Percentiles rank a stretch among this genome's conserved stretches.
Evolutionary conservation across 1,284 basidiomycete genomes (phyloP).

Genomic region (Trichosporon coremiiforme): DNA sequence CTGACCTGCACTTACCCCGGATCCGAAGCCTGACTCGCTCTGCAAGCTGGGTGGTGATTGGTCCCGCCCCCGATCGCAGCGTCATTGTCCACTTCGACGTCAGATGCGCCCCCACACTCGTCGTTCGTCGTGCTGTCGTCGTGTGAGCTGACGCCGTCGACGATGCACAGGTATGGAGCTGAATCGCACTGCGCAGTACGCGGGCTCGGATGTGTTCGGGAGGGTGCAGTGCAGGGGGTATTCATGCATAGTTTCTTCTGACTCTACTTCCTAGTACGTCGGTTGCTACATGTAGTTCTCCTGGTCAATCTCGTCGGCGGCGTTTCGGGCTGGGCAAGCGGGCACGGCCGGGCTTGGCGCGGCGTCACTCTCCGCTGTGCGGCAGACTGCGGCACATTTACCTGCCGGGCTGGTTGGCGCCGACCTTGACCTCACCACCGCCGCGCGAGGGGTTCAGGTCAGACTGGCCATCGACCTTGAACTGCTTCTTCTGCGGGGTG

Average conservation of each 20-base stretch:
- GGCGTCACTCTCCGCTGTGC: background rate
- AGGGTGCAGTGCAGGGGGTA: background rate
- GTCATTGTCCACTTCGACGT: background rate
- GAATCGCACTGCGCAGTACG: no score
- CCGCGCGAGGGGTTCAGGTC: constrained; percentile 50
- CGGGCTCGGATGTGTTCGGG: no score
- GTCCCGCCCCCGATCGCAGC: background rate
- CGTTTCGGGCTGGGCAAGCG: background rate
- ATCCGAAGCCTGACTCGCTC: constrained; percentile 1
- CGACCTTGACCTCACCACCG: constrained; percentile 36
- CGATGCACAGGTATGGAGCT: background rate
- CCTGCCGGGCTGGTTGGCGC: constrained; percentile 20
- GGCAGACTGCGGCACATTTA: background rate
- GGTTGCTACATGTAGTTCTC: constrained; percentile 1
- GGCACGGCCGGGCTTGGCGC: background rate
- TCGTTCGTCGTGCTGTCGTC: background rate
- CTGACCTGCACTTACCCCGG: background rate
- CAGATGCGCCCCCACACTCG: background rate
- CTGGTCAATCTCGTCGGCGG: background rate
- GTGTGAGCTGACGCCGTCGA: background rate
- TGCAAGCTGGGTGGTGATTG: background rate
- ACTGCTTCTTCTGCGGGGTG: constrained; percentile 38
- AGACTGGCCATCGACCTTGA: constrained; percentile 37
- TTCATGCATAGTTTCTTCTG: constrained; percentile 14
- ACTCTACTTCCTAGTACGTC: background rate